Percentiles rank a stretch among this genome's conserved stretches.
Evolutionary conservation across 306 rosid genomes (phyloP).

Genomic region (Comarum palustre): DNA sequence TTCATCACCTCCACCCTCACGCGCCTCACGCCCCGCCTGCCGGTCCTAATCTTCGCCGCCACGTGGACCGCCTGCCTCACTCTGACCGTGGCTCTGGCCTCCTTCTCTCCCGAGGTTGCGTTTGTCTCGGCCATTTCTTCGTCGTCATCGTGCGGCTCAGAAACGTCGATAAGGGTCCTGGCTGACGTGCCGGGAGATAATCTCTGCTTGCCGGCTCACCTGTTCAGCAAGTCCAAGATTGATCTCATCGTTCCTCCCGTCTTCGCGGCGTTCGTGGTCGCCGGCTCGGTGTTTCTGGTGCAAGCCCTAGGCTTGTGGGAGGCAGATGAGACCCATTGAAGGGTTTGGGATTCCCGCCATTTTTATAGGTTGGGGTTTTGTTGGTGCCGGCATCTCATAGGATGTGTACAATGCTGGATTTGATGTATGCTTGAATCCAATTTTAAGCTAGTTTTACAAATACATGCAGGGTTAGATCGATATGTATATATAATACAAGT

Average conservation of each 20-base stretch:
- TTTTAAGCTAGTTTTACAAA: too few species aligned
- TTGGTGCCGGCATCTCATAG: too few species aligned
- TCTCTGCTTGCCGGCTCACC: conserved; percentile 53
- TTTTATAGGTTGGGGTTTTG: too few species aligned
- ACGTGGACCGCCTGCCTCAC: conserved; percentile 55
- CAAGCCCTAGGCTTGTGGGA: conserved; percentile 58
- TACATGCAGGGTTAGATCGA: too few species aligned
- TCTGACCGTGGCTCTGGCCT: conserved; percentile 61
- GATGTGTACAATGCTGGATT: too few species aligned
- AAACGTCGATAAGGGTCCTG: conserved; percentile 57
- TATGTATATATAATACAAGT: too few species aligned
- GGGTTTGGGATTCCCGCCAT: background rate
- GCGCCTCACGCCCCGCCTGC: conserved; percentile 43
- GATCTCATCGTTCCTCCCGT: conserved; percentile 62
- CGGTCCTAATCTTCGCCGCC: conserved; percentile 57
- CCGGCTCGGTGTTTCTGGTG: conserved; percentile 59
- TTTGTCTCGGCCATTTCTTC: conserved; percentile 65
- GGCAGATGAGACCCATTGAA: conserved; percentile 24
- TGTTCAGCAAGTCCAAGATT: conserved; percentile 43
- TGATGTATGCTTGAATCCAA: too few species aligned
- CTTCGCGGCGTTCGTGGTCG: conserved; percentile 57
- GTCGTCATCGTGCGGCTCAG: conserved; percentile 42
- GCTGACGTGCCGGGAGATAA: conserved; percentile 60
- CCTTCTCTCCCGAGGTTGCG: conserved; percentile 68
- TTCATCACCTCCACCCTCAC: conserved; percentile 34